These are phyloP conservation scores for Lichtheimia hyalospora DNA, from an alignment of 371 early-diverging fungal species.

Conservation along the genomic window DNA sequence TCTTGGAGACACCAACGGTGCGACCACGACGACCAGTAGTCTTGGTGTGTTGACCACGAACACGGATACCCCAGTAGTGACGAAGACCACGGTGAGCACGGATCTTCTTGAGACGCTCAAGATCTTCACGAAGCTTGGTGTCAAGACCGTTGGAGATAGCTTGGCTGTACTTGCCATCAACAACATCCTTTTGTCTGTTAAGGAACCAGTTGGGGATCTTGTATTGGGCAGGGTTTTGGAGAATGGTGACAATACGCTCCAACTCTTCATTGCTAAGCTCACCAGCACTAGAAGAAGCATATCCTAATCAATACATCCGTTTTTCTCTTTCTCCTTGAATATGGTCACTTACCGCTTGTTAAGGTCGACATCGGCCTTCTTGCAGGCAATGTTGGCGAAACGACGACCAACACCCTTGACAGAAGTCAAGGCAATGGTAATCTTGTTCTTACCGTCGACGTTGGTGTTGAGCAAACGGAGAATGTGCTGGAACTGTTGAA, in stretches of 20 bases:
- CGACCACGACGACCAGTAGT: constrained; percentile 94
- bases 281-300: constrained; percentile 77
- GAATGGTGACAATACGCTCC: constrained; percentile 85
- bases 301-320: background rate
- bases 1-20: constrained; percentile 97
- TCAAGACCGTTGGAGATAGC: constrained; percentile 94
- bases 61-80: constrained; percentile 96
- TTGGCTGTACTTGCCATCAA: constrained; percentile 94
- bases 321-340: background rate
- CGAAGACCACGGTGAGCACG: constrained; percentile 93
- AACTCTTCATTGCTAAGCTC: constrained; percentile 94
- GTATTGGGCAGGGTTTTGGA: constrained; percentile 92
- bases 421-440: constrained; percentile 95
- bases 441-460: constrained; percentile 96
- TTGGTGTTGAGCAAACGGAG: constrained; percentile 99
- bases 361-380: constrained; percentile 97
- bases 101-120: constrained; percentile 97
- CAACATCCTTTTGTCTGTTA: constrained; percentile 97
- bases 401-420: constrained; percentile 99
- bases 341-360: constrained; percentile 82
- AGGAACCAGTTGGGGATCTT: constrained; percentile 99
- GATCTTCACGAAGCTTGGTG: constrained; percentile 95
- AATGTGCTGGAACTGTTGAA: constrained; percentile 91
- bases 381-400: constrained; percentile 96
- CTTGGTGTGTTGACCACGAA: constrained; percentile 96